Percentiles rank a stretch among this genome's conserved stretches.
These are phyloP conservation scores for Selaginella moellendorffii DNA, from an alignment of 75 land plant species.

Conservation along the genomic window DNA sequence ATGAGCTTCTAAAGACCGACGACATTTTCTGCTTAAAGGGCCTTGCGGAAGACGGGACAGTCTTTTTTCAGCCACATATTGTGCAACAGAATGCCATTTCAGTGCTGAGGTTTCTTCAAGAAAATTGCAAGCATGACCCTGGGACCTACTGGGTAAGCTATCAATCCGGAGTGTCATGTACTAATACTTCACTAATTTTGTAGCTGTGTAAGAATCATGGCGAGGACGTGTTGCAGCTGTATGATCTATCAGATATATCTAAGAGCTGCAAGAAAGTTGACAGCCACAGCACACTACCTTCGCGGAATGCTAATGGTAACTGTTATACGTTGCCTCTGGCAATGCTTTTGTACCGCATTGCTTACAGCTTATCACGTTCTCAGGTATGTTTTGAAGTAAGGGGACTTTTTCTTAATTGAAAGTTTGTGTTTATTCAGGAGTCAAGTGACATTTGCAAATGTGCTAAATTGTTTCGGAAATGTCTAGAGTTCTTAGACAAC, in stretches of 20 bases:
- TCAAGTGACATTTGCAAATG: conserved; percentile 57
- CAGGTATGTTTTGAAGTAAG: conserved; percentile 56
- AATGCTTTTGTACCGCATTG: conserved; percentile 80
- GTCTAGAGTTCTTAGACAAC: conserved; percentile 71
- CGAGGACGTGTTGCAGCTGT: conserved; percentile 95
- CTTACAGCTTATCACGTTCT: conserved; percentile 81
- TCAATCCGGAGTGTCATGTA: not conserved
- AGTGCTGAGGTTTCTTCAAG: conserved; percentile 87
- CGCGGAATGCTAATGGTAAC: conserved; percentile 52
- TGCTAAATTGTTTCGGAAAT: conserved; percentile 73
- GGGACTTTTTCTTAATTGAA: no score
- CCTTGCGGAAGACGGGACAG: conserved; percentile 84
- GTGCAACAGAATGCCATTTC: conserved; percentile 96
- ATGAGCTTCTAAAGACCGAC: conserved; percentile 95
- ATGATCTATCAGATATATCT: conserved; percentile 80
- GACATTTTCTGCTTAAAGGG: conserved; percentile 90
- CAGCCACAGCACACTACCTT: conserved; percentile 36
- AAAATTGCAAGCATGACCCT: conserved; percentile 97
- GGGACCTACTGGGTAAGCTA: conserved; percentile 92
- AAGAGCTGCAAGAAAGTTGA: conserved; percentile 41
- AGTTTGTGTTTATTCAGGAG: conserved; percentile 50
- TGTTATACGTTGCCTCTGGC: conserved; percentile 63
- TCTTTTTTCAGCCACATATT: conserved; percentile 90
- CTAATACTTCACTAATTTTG: not conserved
- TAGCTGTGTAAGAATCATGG: conserved; percentile 94